Percentiles rank a stretch among this genome's conserved stretches.
Evolutionary conservation across 495 filamentous ascomycete species (phyloP).

Genomic region (Penicillium antarcticum): DNA sequence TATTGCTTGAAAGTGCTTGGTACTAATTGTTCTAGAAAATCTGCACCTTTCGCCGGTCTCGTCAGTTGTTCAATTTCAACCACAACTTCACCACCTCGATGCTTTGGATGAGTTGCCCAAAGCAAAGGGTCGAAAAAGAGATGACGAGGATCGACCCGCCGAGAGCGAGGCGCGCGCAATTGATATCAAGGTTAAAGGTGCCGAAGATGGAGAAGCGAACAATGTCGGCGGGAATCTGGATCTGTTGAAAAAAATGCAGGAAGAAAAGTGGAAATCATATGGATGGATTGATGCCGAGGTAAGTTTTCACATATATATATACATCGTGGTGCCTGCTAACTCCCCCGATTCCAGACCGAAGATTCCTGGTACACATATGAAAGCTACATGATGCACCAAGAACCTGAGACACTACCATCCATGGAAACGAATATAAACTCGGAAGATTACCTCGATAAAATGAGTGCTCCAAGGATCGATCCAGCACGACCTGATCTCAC

Average conservation of each 20-base stretch:
- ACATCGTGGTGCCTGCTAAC: conserved; percentile 11
- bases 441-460: conserved; percentile 60
- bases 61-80: conserved; percentile 68
- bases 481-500: conserved; percentile 47
- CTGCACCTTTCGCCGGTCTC: conserved; percentile 66
- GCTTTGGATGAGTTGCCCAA: conserved; percentile 54
- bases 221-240: conserved; percentile 50
- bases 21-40: conserved; percentile 45
- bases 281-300: conserved; percentile 70
- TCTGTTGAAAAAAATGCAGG: conserved; percentile 57
- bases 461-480: conserved; percentile 61
- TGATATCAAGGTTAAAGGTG: conserved; percentile 64
- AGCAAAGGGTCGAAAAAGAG: conserved; percentile 34
- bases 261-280: conserved; percentile 64
- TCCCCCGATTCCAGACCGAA: conserved; percentile 36
- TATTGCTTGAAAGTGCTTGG: conserved; percentile 1
- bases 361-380: conserved; percentile 62
- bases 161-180: conserved; percentile 57
- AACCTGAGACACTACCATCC: conserved; percentile 44
- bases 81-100: conserved; percentile 74
- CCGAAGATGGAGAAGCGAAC: conserved; percentile 51
- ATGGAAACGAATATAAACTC: conserved; percentile 52
- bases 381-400: conserved; percentile 55
- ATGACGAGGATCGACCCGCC: conserved; percentile 43
- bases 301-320: conserved; percentile 10